Base-by-base conservation (phyloP, 371 early-diverging fungal genomes). In the Mortierella polycephala region DNA sequence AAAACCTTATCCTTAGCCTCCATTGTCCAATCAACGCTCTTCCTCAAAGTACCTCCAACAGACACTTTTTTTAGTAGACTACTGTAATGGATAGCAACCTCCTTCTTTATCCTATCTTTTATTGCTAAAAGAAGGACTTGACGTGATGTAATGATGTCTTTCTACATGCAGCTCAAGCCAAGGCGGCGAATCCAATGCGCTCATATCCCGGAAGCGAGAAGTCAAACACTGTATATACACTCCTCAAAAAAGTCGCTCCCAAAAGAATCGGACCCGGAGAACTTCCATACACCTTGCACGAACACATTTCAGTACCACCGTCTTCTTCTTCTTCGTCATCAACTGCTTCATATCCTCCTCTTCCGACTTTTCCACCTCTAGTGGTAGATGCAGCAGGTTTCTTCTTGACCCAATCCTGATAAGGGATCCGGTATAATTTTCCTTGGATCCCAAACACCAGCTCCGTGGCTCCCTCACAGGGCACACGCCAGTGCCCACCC, bases 141-240 rank as follows among this genome's bases (percentile, higher is more conserved):
- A 52, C 53, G 9, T 16, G 20, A 52, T 52, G 5, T 5, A 12
- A 47, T 14, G n/a, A 53, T 23, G 53, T 18, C 23, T 53, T 20
- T 53, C n/a, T 53, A 30, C 30, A 30, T 30, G 30, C 30, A 30
- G 30, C 30, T 53, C 20, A 41, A 16, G 58, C 14, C 18, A 64
- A 44, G 1, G 50, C 45, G 13, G 77, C 77, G 30, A 76, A 60
- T 13, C 77, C 77, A 57, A 76, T 39, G 6, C 77, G 66, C 64
- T 76, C 77, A 23, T 50, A 42, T 8, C 77, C 72, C 0, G 68
- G 64, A 5, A 30, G 23, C n/a, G 64, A 64, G 53, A 71, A 76
- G 40, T 76, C 77, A 71, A 76, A 76, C 9, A 76, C 61, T 7
- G 71, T 76, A 53, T 76, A 76, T 7, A 76, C 77, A 11, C 47